Base-by-base conservation (phyloP, 257 asterid species). In the Fraxinus anomala region DNA sequence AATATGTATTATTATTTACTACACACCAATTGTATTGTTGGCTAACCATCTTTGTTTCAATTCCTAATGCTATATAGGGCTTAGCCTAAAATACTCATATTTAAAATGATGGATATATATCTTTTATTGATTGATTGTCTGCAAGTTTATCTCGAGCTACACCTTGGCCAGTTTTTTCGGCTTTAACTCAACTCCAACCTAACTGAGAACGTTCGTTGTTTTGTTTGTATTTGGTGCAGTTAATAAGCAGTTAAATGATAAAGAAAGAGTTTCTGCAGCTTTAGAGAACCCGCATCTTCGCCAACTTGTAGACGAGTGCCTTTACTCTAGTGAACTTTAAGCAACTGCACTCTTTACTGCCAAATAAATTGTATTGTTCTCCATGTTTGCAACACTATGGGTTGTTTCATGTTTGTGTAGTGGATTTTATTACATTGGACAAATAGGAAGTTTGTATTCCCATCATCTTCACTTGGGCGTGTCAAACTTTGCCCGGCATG, bases 211-310 rank as follows among this genome's bases (percentile, higher is more conserved):
- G 31, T 40, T 24, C 72, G 26, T 24, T 12, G 34, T 56, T 6
- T 69, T 12, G 34, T 56, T 6, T 69, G 16, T 74, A 24, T 69
- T 47, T 70, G 67, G 28, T 75, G 87, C 92, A 92, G 97, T 94
- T 31, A 92, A 94, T 74, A 94, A 94, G 87, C 98, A 92, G 90
- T 73, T 94, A 73, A 94, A 91, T 78, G 98, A 94, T 78, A 94
- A 92, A 85, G 97, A 94, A 82, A 90, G 98, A 80, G 90, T 92
- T 71, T 97, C 97, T 77, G 97, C 98, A 37, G 97, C 97, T 3
- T 71, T 91, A 82, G 97, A 94, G 92, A 94, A 87, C 82, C 97
- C 97, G 13, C 89, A 94, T 81, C 94, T 94, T 78, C 94, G 96
- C 82, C 97, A 92, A 75, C 97, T 94, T 33, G 97, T 94, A 2